These are phyloP conservation scores for Lentithecium fluviatile DNA, from an alignment of 495 filamentous ascomycete genomes.

Conservation along the genomic window DNA sequence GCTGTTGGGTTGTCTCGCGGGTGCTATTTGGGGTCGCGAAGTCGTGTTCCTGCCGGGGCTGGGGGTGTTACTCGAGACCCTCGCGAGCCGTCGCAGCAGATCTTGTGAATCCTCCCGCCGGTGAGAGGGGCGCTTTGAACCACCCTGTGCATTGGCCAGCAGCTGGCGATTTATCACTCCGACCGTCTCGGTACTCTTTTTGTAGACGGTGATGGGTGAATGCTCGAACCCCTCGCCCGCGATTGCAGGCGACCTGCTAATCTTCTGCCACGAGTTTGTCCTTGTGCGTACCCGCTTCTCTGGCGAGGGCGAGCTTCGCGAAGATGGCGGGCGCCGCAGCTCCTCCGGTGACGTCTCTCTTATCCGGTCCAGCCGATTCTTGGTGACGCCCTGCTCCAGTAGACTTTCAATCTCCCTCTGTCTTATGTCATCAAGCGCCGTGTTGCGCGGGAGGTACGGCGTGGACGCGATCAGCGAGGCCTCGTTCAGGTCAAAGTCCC, in stretches of 20 bases:
- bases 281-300: slow-evolving; percentile 29
- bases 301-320: neutral
- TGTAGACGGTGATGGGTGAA: slow-evolving; percentile 57
- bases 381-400: slow-evolving; percentile 58
- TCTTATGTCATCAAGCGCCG: slow-evolving; percentile 55
- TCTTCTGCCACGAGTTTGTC: slow-evolving; percentile 29
- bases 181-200: slow-evolving; percentile 38
- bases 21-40: slow-evolving; percentile 15
- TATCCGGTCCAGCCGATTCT: slow-evolving; percentile 58
- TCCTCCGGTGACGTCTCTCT: slow-evolving; percentile 52
- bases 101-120: slow-evolving; percentile 61
- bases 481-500: slow-evolving; percentile 66
- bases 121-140: slow-evolving; percentile 33
- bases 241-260: slow-evolving; percentile 33
- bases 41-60: slow-evolving; percentile 31
- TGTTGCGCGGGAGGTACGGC: slow-evolving; percentile 52
- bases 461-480: slow-evolving; percentile 63
- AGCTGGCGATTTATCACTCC: slow-evolving; percentile 29
- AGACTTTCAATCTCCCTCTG: slow-evolving; percentile 60
- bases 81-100: slow-evolving; percentile 62
- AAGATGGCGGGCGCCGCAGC: slow-evolving; percentile 40
- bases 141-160: slow-evolving; percentile 32
- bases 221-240: slow-evolving; percentile 46
- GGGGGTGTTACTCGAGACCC: slow-evolving; percentile 55
- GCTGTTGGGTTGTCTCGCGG: slow-evolving; percentile 18